Conservation (phyloP, 768 basidiomycete species). For the Mycena belliarum region DNA sequence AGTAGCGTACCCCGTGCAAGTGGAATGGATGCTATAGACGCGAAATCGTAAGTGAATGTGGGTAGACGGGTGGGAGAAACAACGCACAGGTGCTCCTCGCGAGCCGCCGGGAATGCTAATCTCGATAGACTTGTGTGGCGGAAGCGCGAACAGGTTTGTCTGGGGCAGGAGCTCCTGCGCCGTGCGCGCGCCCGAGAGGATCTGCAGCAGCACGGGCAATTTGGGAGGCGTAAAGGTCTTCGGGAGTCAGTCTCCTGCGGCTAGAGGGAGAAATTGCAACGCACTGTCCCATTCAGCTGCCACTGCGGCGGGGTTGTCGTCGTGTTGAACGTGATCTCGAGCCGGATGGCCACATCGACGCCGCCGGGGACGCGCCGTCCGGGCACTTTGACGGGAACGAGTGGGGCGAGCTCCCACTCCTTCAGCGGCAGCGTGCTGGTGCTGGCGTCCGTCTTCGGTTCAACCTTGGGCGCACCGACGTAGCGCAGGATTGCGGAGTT, state of each 20-base stretch:
- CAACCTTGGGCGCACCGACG: conserved; percentile 27
- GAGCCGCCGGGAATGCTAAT: not conserved
- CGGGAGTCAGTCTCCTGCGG: too few species aligned
- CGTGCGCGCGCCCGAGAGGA: conserved; percentile 29
- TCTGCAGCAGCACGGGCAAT: conserved; percentile 12
- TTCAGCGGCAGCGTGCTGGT: conserved; percentile 24
- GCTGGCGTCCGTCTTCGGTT: conserved; percentile 30
- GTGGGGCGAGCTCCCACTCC: conserved; percentile 31
- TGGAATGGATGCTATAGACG: conserved; percentile 10
- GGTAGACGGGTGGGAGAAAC: too few species aligned
- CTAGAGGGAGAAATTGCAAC: not conserved
- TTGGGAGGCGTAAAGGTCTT: conserved; percentile 2
- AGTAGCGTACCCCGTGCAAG: not conserved
- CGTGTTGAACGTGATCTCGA: conserved; percentile 17
- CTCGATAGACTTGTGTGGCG: not conserved
- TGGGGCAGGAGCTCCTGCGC: conserved; percentile 27
- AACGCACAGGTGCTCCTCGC: not conserved
- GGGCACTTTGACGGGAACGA: conserved; percentile 26
- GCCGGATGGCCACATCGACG: conserved; percentile 37
- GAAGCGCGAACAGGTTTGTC: conserved; percentile 18
- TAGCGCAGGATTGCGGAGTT: conserved; percentile 48
- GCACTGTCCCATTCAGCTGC: not conserved
- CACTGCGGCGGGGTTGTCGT: not conserved
- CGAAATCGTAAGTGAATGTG: too few species aligned
- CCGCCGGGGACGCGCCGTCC: conserved; percentile 36